Evolutionary conservation across 495 filamentous ascomycete species (phyloP).

Genomic region (Cenococcum geophilum): DNA sequence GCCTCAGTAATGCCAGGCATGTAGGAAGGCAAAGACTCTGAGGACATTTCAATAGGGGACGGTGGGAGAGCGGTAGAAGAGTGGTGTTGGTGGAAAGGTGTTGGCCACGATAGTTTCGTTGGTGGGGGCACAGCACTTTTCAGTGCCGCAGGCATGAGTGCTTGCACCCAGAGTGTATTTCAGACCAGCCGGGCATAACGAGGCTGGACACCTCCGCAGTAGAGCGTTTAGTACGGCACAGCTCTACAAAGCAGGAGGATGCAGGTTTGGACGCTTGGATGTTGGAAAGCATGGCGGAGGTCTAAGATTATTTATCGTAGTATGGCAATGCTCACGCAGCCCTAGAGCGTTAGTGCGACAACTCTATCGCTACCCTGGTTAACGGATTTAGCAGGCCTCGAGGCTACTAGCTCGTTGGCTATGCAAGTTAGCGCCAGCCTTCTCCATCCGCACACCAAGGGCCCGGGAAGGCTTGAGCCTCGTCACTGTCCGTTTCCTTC

Average conservation of each 20-base stretch:
- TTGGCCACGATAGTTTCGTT: slow-evolving; percentile 20
- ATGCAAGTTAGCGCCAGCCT: slow-evolving; percentile 19
- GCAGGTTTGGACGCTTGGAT: not conserved
- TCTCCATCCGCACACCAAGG: slow-evolving; percentile 15
- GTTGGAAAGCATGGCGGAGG: slow-evolving; percentile 3
- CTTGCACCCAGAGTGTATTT: not conserved
- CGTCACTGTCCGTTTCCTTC: slow-evolving; percentile 9
- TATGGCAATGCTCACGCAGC: not conserved
- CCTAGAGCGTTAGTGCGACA: slow-evolving; percentile 2
- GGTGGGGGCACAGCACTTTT: slow-evolving; percentile 32
- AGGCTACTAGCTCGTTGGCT: slow-evolving; percentile 12
- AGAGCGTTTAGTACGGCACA: not conserved
- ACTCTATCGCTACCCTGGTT: slow-evolving; percentile 28
- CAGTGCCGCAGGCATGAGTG: slow-evolving; percentile 26
- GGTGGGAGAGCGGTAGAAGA: slow-evolving; percentile 14
- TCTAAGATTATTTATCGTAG: slow-evolving; percentile 1
- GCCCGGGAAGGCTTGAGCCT: slow-evolving; percentile 27
- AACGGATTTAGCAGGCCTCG: slow-evolving; percentile 20
- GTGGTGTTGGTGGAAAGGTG: slow-evolving; percentile 10
- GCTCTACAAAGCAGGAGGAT: not conserved
- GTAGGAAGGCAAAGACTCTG: slow-evolving; percentile 21
- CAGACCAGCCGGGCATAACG: slow-evolving; percentile 23
- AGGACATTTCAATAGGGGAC: slow-evolving; percentile 25
- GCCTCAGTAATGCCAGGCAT: slow-evolving; percentile 26
- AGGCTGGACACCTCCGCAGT: not conserved